Evolutionary conservation across 768 basidiomycete genomes (phyloP).

Genomic region (Scleroderma citrinum): DNA sequence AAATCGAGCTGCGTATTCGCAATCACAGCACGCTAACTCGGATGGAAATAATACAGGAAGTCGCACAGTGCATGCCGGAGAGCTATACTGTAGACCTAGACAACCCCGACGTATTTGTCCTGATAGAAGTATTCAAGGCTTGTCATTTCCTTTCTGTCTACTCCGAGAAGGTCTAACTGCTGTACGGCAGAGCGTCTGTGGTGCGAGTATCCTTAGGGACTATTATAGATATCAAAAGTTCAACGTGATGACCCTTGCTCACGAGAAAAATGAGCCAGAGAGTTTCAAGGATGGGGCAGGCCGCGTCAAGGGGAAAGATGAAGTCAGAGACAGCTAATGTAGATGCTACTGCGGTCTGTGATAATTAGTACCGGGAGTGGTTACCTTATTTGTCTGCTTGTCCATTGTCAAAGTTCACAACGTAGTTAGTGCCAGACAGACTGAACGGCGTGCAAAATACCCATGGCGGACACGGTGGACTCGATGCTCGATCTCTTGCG

Average conservation of each 20-base stretch:
- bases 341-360: not conserved
- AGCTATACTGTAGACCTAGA: constrained; percentile 63
- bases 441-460: not conserved
- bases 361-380: too few relatives aligned
- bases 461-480: constrained; percentile 75
- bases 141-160: constrained; percentile 8
- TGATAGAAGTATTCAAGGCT: constrained; percentile 84
- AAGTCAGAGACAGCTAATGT: not conserved
- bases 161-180: not conserved
- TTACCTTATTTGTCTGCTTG: not conserved
- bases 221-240: constrained; percentile 72
- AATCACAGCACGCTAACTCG: constrained; percentile 71
- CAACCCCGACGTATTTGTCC: constrained; percentile 64
- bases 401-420: not conserved
- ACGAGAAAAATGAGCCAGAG: constrained; percentile 35
- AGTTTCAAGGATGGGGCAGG: constrained; percentile 29
- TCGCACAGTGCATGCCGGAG: constrained; percentile 66
- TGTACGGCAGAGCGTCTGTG: constrained; percentile 58
- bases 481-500: constrained; percentile 95
- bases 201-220: constrained; percentile 65
- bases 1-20: constrained; percentile 68
- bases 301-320: constrained; percentile 24
- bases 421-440: not conserved
- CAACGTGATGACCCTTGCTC: constrained; percentile 73
- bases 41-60: constrained; percentile 52